These are phyloP conservation scores for Lasiodiplodia citricola DNA, from an alignment of 2,329 filamentous ascomycete species.

Conservation along the genomic window DNA sequence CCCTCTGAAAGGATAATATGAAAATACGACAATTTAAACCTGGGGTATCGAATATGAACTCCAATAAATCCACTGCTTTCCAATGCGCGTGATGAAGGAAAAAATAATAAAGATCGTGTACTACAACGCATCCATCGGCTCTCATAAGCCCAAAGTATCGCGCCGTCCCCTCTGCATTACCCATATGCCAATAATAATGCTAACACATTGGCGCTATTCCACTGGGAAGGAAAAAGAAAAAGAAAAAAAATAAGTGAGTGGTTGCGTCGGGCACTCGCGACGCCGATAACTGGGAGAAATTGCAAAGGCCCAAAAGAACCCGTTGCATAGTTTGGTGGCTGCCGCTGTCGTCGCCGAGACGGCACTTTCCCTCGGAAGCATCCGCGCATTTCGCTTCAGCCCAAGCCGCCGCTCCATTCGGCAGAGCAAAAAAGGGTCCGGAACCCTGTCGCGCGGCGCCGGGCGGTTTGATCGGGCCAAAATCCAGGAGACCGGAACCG, in stretches of 20 bases:
- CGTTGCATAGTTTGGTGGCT: background rate
- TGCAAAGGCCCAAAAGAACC: background rate
- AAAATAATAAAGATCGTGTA: background rate
- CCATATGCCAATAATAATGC: background rate
- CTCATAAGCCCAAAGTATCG: background rate
- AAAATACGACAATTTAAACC: too few relatives aligned
- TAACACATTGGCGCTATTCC: background rate
- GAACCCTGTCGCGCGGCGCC: background rate
- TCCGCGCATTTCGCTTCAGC: background rate
- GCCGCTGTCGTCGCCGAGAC: background rate
- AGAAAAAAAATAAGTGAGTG: background rate
- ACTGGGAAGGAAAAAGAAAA: background rate
- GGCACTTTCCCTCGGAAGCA: background rate
- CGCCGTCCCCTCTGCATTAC: background rate
- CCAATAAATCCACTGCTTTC: too few relatives aligned
- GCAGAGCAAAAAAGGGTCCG: background rate
- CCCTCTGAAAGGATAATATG: too few relatives aligned
- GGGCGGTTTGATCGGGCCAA: background rate
- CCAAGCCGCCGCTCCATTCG: background rate
- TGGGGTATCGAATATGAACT: too few relatives aligned
- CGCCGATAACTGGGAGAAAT: background rate
- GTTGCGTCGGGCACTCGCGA: background rate
- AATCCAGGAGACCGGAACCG: background rate
- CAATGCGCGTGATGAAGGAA: background rate
- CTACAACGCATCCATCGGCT: too few relatives aligned